phyloP scores from a whole-genome alignment of 148 eudicot genomes.

The Cornus controversa region DNA sequence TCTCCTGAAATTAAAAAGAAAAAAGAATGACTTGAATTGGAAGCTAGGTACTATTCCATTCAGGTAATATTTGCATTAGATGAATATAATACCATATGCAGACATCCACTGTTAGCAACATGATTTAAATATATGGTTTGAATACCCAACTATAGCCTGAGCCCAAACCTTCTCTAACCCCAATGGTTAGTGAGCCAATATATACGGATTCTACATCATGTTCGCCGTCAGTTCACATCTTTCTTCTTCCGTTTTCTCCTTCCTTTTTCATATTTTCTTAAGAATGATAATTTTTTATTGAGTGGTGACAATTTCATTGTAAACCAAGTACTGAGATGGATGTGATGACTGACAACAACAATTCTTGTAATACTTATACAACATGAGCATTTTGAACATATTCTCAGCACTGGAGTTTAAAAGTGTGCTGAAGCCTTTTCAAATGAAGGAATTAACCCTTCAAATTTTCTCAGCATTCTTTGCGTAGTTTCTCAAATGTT shows the following conservation, averaged over 20 bases:
- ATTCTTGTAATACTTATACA: background rate
- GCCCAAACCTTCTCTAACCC: background rate
- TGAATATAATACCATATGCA: background rate
- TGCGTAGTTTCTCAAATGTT: too few relatives aligned
- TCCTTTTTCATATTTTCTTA: too few relatives aligned
- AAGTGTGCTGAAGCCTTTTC: too few relatives aligned
- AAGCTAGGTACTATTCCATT: background rate
- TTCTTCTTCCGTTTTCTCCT: background rate
- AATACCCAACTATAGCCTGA: background rate
- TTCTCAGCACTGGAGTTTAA: too few relatives aligned
- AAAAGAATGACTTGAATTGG: background rate
- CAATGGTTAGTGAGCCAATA: background rate
- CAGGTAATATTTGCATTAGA: background rate
- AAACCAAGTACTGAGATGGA: too few relatives aligned
- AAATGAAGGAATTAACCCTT: too few relatives aligned
- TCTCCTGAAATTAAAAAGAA: slow-evolving; percentile 46
- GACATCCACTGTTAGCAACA: background rate
- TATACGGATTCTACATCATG: too few relatives aligned
- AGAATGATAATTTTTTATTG: background rate
- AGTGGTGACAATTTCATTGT: too few relatives aligned
- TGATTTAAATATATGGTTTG: background rate
- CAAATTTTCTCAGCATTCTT: too few relatives aligned
- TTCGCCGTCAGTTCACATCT: background rate
- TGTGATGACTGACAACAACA: background rate
- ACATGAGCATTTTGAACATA: too few relatives aligned